Conservation (phyloP, 495 filamentous ascomycete genomes). For the Xylaria telfairii region DNA sequence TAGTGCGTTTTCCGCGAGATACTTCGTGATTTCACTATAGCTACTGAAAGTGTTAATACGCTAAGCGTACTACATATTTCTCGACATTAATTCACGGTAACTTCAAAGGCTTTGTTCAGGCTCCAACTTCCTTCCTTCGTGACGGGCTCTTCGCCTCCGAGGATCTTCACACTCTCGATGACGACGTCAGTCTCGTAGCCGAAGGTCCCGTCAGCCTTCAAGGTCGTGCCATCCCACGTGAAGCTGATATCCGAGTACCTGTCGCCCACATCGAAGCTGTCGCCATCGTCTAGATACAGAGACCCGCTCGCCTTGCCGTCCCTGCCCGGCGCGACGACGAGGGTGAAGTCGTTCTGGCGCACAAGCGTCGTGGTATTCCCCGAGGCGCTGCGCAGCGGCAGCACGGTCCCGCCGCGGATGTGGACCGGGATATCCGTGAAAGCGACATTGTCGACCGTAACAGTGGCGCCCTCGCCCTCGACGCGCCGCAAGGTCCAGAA, state of each 20-base stretch:
- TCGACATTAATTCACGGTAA: constrained; percentile 17
- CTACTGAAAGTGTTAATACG: background rate
- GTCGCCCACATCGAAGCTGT: constrained; percentile 57
- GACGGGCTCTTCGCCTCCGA: constrained; percentile 40
- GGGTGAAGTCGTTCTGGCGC: constrained; percentile 67
- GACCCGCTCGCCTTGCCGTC: constrained; percentile 47
- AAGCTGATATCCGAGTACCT: constrained; percentile 56
- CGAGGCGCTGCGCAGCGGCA: constrained; percentile 66
- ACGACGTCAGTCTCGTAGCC: constrained; percentile 53
- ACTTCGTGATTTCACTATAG: background rate
- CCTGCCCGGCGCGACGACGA: constrained; percentile 67
- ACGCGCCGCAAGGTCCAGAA: constrained; percentile 67
- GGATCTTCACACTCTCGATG: constrained; percentile 57
- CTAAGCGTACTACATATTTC: background rate
- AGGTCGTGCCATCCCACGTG: constrained; percentile 48
- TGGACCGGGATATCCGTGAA: constrained; percentile 76
- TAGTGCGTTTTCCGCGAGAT: too few species aligned
- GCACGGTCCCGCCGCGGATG: constrained; percentile 70
- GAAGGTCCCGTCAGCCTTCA: constrained; percentile 57
- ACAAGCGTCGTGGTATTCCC: constrained; percentile 75
- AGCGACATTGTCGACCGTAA: constrained; percentile 58
- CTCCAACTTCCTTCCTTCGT: constrained; percentile 27
- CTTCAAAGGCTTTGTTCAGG: constrained; percentile 29
- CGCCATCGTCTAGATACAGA: constrained; percentile 68
- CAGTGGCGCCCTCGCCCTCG: constrained; percentile 55